Base-by-base conservation (phyloP, 768 basidiomycete species). In the Leccinum arenicola region DNA sequence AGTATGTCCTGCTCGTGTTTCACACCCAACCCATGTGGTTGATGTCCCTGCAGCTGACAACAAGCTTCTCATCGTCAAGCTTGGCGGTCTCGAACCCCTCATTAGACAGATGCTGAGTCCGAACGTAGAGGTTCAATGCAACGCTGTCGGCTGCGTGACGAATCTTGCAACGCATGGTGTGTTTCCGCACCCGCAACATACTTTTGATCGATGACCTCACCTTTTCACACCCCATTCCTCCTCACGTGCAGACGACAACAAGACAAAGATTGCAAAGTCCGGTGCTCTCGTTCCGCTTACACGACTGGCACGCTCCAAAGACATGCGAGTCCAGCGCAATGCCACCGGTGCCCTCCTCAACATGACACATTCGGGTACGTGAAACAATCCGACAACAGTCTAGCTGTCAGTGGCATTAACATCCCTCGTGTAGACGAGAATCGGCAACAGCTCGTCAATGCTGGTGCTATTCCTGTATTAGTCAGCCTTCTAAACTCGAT, bases 91-190 rank as follows among this genome's bases (percentile, higher is more conserved):
- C 48, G 97, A 99, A 73, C 97, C 96, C 51, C 82, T 99, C 66
- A 98, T 99, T 67, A 87, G 95, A 57, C 97, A 99, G 75, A 99
- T 99, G 97, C 86, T 98, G 55, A 94, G 91, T 65, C 95, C 95
- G 2, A 99, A 98, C 69, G 96, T 98, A 45, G 97, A 99, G 72
- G 97, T 99, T 2, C 97, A 98, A 74, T 99, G 97, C 79, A 99
- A 99, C 71, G 97, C 97, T 29, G 97, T 99, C 25, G 97, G 97
- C 35, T 99, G 97, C 71, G 94, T 99, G 53, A 99, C 97, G 17
- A 99, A 99, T 73, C 82, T 99, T 48, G 97, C 97, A 14, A 99
- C 96, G 1, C 96, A 98, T 76, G 96, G 95, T 96, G 58, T 56
- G 85, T 73, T 55, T 55, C 61, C 58, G 35, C 45, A 27, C 54